Evolutionary conservation across 208 protist species (phyloP), one percentile per base, ranked within the genome.

Genomic region (Acanthamoeba comandoni): DNA sequence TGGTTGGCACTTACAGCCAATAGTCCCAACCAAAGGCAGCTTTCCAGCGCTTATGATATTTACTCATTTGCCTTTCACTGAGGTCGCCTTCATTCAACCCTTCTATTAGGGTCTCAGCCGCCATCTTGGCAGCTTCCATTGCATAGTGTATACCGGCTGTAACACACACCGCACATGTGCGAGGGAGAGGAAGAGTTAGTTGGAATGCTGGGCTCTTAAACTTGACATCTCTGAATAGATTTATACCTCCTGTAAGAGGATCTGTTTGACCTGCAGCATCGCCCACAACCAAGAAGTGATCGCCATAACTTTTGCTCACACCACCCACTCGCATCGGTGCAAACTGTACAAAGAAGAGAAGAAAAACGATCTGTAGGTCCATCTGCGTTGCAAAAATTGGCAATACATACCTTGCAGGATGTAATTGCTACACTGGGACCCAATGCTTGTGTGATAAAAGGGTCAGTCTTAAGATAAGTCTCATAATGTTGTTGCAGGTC

Each of bases 121-220:
- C 82, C 7, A 89, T 89, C 82, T 89, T 89, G 43, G 82, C 82
- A 19, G 82, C 82, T 31, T 71, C 62, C 82, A 89, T 89, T 29
- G 60, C 82, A 70, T 73, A 89, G 39, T 89, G 82, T 24, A 89
- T 71, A n/a, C 82, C 82, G 3, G 60, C 82, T 89, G 58, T 35
- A 24, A 65, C 58, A 26, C 24, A 4, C 22, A 65, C 58, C 58
- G 5, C 24, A 26, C 22, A 65, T 4, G 5, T 5, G 5, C 22
- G 24, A 65, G 58, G n/a, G 58, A 65, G 58, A 5, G 24, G 58
- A 65, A 65, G 58, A 22, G 55, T 43, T 43, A 43, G 5, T 1
- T 43, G 35, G 35, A 43, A 43, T 43, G 35, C 1, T 43, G 35
- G 35, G 1, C 35, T 35, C 9, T 35, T 15, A 15, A 0, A 69